Percentiles rank a stretch among this genome's conserved stretches.
phyloP scores from a whole-genome alignment of 768 basidiomycete species.

The Goffeauzyma gilvescens region DNA sequence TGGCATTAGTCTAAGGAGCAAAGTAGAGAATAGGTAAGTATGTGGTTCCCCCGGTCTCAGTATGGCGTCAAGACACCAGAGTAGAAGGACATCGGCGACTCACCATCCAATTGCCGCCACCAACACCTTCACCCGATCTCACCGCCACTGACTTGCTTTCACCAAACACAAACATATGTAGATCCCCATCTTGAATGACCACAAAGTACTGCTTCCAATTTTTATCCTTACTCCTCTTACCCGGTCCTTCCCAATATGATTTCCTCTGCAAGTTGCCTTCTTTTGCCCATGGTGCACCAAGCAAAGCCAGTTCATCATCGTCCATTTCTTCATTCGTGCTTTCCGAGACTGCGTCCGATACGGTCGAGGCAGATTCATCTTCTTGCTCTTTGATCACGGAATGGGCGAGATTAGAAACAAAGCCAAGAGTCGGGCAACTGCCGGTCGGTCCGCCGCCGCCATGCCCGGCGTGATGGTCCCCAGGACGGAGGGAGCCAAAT shows the following conservation, averaged over 20 bases:
- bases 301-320: conserved; percentile 83
- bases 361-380: conserved; percentile 52
- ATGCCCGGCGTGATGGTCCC: conserved; percentile 40
- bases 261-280: conserved; percentile 91
- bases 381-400: conserved; percentile 95
- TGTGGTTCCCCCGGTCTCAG: conserved; percentile 6
- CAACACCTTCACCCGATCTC: conserved; percentile 44
- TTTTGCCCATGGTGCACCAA: conserved; percentile 97
- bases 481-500: too few relatives aligned
- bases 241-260: conserved; percentile 73
- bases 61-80: conserved; percentile 1
- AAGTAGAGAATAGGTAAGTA: too few relatives aligned
- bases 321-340: conserved; percentile 51
- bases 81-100: conserved; percentile 34
- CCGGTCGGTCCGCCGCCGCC: conserved; percentile 87
- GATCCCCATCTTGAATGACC: conserved; percentile 81
- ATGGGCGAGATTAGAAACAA: conserved; percentile 85
- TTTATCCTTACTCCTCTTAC: conserved; percentile 71
- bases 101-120: conserved; percentile 97
- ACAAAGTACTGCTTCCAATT: conserved; percentile 88
- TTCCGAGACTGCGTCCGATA: conserved; percentile 39
- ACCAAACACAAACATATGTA: conserved; percentile 92
- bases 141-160: conserved; percentile 34
- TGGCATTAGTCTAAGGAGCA: conserved; percentile 60
- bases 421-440: conserved; percentile 84